phyloP scores from a whole-genome alignment of 1,139 yeast genomes.

The Pichia sp. region DNA sequence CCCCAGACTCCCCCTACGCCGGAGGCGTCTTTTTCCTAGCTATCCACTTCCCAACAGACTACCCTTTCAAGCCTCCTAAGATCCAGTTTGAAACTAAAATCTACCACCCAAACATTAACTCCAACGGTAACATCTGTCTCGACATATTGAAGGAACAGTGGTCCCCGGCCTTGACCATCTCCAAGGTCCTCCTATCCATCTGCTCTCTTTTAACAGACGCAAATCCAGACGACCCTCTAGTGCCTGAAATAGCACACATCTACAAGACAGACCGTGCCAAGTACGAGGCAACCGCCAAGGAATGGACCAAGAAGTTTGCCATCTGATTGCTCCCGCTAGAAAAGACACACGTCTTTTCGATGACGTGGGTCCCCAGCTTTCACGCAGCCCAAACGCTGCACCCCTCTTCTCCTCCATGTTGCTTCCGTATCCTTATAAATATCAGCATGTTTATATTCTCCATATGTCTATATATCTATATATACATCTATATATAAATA shows the following conservation, averaged over 20 bases:
- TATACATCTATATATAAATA: background rate
- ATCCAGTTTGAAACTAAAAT: conserved; percentile 60
- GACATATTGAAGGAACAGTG: conserved; percentile 57
- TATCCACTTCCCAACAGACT: conserved; percentile 53
- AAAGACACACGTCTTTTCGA: too few relatives aligned
- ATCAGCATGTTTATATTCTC: conserved; percentile 1
- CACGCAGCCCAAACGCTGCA: background rate
- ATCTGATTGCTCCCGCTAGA: conserved; percentile 43
- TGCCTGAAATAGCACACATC: conserved; percentile 95
- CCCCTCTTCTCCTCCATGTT: background rate
- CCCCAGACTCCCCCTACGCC: conserved; percentile 55
- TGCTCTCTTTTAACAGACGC: conserved; percentile 81
- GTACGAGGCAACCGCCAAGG: conserved; percentile 96
- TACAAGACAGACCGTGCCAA: conserved; percentile 92
- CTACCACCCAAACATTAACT: conserved; percentile 71
- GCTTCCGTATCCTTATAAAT: background rate
- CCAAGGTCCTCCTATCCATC: conserved; percentile 53
- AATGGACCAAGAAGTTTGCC: conserved; percentile 98
- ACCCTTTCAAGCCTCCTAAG: conserved; percentile 59
- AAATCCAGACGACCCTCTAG: conserved; percentile 98
- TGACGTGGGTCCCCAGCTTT: too few relatives aligned
- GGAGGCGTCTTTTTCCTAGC: conserved; percentile 51
- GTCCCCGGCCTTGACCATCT: conserved; percentile 67
- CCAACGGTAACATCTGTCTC: conserved; percentile 57
- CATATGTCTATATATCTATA: background rate